phyloP scores from a whole-genome alignment of 331 rosid genomes.

The Quercus tomentella region DNA sequence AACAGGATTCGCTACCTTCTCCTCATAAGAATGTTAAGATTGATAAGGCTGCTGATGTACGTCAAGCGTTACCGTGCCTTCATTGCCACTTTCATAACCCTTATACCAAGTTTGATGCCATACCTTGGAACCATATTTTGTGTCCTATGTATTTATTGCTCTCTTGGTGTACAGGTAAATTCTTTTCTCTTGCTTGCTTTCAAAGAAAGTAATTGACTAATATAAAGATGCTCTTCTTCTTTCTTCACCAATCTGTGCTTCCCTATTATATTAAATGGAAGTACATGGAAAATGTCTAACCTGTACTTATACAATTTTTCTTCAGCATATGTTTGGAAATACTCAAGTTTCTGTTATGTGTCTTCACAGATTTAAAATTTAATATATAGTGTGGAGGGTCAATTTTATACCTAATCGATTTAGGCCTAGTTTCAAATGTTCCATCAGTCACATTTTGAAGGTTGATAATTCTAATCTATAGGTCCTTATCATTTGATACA shows the following conservation, averaged over 20 bases:
- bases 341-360: background rate
- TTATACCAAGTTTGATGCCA: conserved; percentile 99
- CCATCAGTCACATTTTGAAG: background rate
- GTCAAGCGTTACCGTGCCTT: conserved; percentile 80
- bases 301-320: background rate
- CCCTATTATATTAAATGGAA: background rate
- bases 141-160: conserved; percentile 72
- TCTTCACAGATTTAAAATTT: background rate
- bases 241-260: background rate
- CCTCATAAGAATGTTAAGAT: conserved; percentile 84
- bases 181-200: conserved; percentile 15
- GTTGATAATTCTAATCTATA: background rate
- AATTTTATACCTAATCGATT: background rate
- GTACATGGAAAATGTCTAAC: background rate
- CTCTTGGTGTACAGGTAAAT: conserved; percentile 89
- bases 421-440: background rate
- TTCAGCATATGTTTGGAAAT: background rate
- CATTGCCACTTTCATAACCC: conserved; percentile 86
- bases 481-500: background rate
- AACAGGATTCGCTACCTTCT: conserved; percentile 98
- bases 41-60: conserved; percentile 87
- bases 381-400: background rate
- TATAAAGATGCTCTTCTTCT: conserved; percentile 8
- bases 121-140: conserved; percentile 92
- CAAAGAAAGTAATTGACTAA: conserved; percentile 9